phyloP scores from a whole-genome alignment of 768 basidiomycete genomes.

The Obba rivulosa region DNA sequence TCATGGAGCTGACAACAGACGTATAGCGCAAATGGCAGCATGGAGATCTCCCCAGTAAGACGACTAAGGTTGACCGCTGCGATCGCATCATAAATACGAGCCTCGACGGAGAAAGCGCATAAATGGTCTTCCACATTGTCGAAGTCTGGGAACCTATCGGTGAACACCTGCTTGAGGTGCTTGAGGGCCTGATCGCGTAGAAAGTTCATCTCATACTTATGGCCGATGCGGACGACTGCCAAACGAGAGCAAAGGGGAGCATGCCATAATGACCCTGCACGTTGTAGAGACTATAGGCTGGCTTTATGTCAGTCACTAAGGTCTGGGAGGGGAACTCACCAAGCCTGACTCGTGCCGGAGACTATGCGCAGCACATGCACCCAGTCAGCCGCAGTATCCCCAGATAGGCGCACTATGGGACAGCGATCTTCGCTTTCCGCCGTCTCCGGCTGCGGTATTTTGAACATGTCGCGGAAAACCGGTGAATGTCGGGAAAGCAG shows the following conservation, averaged over 20 bases:
- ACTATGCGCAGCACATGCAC: not conserved
- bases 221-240: conserved; percentile 5
- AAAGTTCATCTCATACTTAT: conserved; percentile 4
- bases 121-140: not conserved
- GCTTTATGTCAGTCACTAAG: no score
- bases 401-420: conserved; percentile 14
- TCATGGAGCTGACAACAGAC: conserved; percentile 14
- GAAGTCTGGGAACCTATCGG: not conserved
- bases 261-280: no score
- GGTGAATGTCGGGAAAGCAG: conserved; percentile 16
- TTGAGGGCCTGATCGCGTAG: not conserved
- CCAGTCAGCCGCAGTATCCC: conserved; percentile 1
- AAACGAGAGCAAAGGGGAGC: conserved; percentile 1
- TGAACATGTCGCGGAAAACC: conserved; percentile 17
- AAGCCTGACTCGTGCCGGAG: not conserved
- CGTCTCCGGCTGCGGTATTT: conserved; percentile 12
- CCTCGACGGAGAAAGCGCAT: not conserved
- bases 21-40: conserved; percentile 17
- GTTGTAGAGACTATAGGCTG: no score
- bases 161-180: conserved; percentile 1
- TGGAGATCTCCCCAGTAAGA: conserved; percentile 14
- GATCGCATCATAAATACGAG: conserved; percentile 5
- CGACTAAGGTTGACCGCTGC: conserved; percentile 14
- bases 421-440: conserved; percentile 9
- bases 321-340: no score